A percentile compares a stretch with the other conserved stretches of the same genome.
Evolutionary conservation across 441 rosid species (phyloP).

Genomic region (Hura crepitans): DNA sequence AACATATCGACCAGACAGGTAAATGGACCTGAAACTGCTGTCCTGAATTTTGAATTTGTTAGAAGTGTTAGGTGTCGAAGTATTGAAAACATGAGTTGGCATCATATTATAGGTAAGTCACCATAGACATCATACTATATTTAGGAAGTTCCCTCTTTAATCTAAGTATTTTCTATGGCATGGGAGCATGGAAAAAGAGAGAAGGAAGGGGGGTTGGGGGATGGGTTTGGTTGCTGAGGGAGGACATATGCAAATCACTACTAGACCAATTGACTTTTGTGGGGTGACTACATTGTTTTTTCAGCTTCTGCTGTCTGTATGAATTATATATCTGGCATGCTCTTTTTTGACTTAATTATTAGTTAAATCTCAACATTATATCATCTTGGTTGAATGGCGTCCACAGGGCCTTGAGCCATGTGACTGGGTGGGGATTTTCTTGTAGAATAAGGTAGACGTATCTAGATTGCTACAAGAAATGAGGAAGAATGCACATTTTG

Average conservation of each 20-base stretch:
- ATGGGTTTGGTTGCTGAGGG: too few species aligned
- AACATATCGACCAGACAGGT: slow-evolving; percentile 91
- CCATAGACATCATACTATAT: not conserved
- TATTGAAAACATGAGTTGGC: not conserved
- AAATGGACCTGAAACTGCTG: slow-evolving; percentile 18
- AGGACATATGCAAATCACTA: not conserved
- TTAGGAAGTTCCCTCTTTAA: too few species aligned
- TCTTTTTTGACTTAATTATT: not conserved
- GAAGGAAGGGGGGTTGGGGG: not conserved
- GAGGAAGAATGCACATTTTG: too few species aligned
- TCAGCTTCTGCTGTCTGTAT: not conserved
- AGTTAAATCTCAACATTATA: not conserved
- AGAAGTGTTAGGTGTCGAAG: not conserved
- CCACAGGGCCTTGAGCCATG: not conserved
- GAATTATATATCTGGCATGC: not conserved
- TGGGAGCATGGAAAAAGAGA: too few species aligned
- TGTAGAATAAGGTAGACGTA: not conserved
- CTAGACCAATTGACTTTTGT: not conserved
- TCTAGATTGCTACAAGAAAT: not conserved
- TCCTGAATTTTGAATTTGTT: slow-evolving; percentile 16
- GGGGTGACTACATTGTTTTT: not conserved
- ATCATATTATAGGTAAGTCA: not conserved
- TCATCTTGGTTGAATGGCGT: not conserved
- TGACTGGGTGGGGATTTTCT: not conserved
- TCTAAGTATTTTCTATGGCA: too few species aligned